These are phyloP conservation scores for Colletotrichum lupini DNA, from an alignment of 2,329 filamentous ascomycete genomes.

Conservation along the genomic window DNA sequence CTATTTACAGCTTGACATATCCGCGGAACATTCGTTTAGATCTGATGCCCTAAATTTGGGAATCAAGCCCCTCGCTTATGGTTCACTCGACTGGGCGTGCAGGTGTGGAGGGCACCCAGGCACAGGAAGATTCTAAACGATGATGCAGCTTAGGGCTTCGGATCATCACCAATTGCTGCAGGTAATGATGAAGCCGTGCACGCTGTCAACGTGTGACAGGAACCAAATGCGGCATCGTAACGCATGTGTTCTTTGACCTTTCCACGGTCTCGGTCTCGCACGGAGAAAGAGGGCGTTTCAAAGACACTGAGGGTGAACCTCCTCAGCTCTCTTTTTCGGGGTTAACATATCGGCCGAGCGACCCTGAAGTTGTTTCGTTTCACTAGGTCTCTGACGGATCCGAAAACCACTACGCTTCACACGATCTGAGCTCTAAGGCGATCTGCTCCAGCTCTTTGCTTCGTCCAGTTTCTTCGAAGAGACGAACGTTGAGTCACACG, in stretches of 20 bases:
- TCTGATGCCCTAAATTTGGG: background rate
- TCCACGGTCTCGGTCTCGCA: background rate
- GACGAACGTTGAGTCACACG: background rate
- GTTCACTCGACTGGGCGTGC: background rate
- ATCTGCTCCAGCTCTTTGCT: too few species aligned
- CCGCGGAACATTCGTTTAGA: too few species aligned
- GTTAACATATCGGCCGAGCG: background rate
- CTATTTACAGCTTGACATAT: background rate
- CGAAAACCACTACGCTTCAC: background rate
- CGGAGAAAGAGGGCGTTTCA: background rate
- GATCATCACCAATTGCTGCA: background rate
- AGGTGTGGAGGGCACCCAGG: background rate
- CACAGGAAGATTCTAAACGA: background rate
- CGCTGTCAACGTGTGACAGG: constrained; percentile 4
- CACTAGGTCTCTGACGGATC: background rate
- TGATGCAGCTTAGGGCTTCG: background rate
- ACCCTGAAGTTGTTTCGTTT: constrained; percentile 6
- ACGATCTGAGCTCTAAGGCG: background rate
- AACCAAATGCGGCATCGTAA: background rate
- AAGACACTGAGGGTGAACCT: background rate
- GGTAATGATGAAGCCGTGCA: background rate
- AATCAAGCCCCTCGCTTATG: background rate
- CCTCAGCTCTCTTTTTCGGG: background rate
- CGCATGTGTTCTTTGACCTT: background rate
- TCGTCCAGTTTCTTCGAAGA: background rate